Evolutionary conservation across 2,329 filamentous ascomycete genomes (phyloP).

Genomic region (Mycosphaerella arachidis): DNA sequence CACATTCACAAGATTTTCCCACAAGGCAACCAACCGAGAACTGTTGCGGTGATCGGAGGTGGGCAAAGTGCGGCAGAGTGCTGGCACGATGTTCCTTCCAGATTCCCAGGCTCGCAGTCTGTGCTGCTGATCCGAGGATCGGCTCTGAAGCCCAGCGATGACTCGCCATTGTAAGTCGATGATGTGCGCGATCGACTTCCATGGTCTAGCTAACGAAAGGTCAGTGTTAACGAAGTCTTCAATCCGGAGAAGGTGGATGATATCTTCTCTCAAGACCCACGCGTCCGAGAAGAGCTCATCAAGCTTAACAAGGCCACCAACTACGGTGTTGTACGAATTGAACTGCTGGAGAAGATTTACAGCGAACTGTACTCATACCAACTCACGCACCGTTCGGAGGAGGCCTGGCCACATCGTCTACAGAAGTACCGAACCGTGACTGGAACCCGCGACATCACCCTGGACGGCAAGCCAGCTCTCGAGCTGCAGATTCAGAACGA

Average conservation of each 20-base stretch:
- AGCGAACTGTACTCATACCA: conserved; percentile 83
- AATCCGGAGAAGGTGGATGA: conserved; percentile 78
- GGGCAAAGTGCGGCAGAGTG: conserved; percentile 95
- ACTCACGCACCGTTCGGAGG: conserved; percentile 65
- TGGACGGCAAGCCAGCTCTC: conserved; percentile 44
- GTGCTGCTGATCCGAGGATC: conserved; percentile 75
- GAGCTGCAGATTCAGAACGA: conserved; percentile 56
- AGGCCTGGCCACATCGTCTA: conserved; percentile 77
- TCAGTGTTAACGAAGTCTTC: conserved; percentile 83
- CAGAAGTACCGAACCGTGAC: conserved; percentile 63
- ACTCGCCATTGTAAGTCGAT: conserved; percentile 75
- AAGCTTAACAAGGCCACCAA: conserved; percentile 77
- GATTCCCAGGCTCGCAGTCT: conserved; percentile 78
- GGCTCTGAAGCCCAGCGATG: conserved; percentile 84
- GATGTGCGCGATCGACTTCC: conserved; percentile 40
- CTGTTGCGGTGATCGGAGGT: conserved; percentile 78
- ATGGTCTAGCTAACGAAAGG: conserved; percentile 39
- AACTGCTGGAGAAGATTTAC: conserved; percentile 84
- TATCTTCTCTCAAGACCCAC: conserved; percentile 64
- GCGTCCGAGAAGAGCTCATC: conserved; percentile 58
- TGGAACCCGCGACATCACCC: conserved; percentile 41
- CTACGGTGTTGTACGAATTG: conserved; percentile 89
- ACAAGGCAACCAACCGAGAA: conserved; percentile 56
- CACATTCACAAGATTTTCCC: conserved; percentile 56
- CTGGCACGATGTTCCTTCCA: conserved; percentile 77